A percentile compares a stretch with the other conserved stretches of the same genome.
phyloP scores from a whole-genome alignment of 352 stramenopile species.

The Aphanomyces euteiches region DNA sequence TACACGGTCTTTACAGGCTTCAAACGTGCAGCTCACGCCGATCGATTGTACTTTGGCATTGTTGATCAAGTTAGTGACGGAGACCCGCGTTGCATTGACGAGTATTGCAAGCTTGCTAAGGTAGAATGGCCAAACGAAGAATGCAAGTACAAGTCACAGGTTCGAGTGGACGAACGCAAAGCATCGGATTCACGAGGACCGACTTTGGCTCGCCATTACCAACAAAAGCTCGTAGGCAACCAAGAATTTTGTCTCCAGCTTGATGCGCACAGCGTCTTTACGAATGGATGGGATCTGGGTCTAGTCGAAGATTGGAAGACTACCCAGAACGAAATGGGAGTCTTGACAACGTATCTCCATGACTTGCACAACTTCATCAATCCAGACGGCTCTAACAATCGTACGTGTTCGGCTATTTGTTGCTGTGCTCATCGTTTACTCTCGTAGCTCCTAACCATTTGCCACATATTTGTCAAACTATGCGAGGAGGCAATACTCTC shows the following conservation, averaged over 20 bases:
- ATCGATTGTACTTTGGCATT: constrained; percentile 29
- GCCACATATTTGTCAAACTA: constrained; percentile 29
- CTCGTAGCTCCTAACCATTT: constrained; percentile 15
- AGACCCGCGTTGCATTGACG: constrained; percentile 23
- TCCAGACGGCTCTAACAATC: constrained; percentile 23
- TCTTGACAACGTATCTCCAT: constrained; percentile 29
- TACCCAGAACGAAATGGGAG: constrained; percentile 28
- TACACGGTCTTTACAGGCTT: constrained; percentile 28
- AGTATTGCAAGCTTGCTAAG: constrained; percentile 28
- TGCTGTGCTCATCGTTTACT: background rate
- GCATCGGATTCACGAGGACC: constrained; percentile 26
- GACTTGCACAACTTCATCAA: constrained; percentile 22
- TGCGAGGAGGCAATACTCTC: constrained; percentile 25
- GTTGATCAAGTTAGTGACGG: constrained; percentile 25
- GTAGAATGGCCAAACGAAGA: constrained; percentile 20
- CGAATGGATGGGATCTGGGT: constrained; percentile 26
- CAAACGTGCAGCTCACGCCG: constrained; percentile 13
- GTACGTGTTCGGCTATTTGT: background rate
- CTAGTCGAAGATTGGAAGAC: constrained; percentile 24
- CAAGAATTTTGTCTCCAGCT: constrained; percentile 30
- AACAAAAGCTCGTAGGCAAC: constrained; percentile 22
- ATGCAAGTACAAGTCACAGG: constrained; percentile 22
- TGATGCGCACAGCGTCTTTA: constrained; percentile 27
- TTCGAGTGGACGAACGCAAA: constrained; percentile 11
- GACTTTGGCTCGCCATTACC: constrained; percentile 25